phyloP scores from a whole-genome alignment of 768 basidiomycete genomes.

The Hericium coralloides region DNA sequence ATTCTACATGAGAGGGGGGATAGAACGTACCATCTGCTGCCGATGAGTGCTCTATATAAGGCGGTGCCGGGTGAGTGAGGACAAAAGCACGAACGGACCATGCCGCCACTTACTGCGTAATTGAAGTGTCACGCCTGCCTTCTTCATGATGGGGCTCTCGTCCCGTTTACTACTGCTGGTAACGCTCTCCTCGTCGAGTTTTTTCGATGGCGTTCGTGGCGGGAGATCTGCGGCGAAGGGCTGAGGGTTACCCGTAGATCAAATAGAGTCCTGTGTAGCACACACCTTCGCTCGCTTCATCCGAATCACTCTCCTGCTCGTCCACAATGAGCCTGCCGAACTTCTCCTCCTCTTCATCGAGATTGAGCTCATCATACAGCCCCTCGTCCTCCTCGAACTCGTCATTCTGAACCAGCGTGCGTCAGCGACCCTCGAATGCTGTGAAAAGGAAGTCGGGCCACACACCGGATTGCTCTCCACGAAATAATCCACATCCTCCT shows the following conservation, averaged over 20 bases:
- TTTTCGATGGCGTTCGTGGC: conserved; percentile 59
- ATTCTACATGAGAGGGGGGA: neutral
- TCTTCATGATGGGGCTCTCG: conserved; percentile 69
- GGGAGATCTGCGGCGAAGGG: conserved; percentile 41
- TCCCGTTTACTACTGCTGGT: conserved; percentile 68
- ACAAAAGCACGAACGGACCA: neutral
- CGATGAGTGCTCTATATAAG: conserved; percentile 51
- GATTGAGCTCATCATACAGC: conserved; percentile 94
- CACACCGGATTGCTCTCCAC: conserved; percentile 92
- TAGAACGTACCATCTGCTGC: conserved; percentile 43
- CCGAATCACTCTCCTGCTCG: conserved; percentile 70
- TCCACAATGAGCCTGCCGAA: conserved; percentile 72
- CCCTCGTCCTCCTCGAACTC: conserved; percentile 97
- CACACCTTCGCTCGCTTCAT: conserved; percentile 65
- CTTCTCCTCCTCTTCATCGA: conserved; percentile 95
- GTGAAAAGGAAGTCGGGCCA: conserved; percentile 14
- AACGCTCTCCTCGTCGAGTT: conserved; percentile 71
- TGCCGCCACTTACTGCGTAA: conserved; percentile 55
- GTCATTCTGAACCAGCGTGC: conserved; percentile 58
- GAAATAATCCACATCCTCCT: conserved; percentile 94
- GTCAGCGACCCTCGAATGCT: neutral
- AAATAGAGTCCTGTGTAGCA: neutral
- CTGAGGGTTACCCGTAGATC: neutral
- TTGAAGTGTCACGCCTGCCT: conserved; percentile 52
- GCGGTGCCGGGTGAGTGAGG: conserved; percentile 12